A percentile compares a stretch with the other conserved stretches of the same genome.
phyloP scores from a whole-genome alignment of 768 basidiomycete genomes.

The Russula abietina region DNA sequence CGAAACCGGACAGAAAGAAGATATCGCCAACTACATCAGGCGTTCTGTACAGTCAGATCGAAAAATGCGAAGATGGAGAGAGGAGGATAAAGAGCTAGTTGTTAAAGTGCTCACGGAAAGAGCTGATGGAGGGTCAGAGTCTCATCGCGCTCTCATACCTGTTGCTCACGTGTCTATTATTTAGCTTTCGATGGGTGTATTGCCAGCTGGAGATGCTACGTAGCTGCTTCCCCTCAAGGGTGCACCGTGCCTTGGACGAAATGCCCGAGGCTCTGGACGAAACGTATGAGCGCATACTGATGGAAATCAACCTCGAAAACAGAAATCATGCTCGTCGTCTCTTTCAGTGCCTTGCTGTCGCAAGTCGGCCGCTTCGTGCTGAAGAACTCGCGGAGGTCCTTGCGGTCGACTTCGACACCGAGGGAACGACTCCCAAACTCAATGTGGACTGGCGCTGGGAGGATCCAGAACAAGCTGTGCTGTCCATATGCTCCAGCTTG shows the following conservation, averaged over 20 bases:
- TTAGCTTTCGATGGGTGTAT: slow-evolving; percentile 6
- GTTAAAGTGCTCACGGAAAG: neutral
- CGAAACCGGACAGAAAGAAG: neutral
- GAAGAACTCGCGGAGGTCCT: neutral
- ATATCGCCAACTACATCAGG: neutral
- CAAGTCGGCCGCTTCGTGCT: too few relatives aligned
- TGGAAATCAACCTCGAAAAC: neutral
- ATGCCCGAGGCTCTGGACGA: neutral
- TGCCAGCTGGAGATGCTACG: neutral
- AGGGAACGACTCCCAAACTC: neutral
- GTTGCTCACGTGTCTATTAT: neutral
- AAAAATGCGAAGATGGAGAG: neutral
- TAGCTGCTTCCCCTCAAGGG: neutral
- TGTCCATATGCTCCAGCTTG: neutral
- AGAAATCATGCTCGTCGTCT: neutral
- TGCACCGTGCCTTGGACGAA: neutral
- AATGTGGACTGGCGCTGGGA: neutral
- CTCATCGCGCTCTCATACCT: neutral
- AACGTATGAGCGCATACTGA: slow-evolving; percentile 8
- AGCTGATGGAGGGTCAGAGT: slow-evolving; percentile 1
- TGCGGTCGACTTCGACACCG: neutral
- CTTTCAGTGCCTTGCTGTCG: neutral
- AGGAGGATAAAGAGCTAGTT: neutral
- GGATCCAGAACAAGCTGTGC: neutral
- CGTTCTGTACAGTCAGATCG: neutral